Conservation (phyloP, 2,329 filamentous ascomycete genomes). For the Didymella pomorum region DNA sequence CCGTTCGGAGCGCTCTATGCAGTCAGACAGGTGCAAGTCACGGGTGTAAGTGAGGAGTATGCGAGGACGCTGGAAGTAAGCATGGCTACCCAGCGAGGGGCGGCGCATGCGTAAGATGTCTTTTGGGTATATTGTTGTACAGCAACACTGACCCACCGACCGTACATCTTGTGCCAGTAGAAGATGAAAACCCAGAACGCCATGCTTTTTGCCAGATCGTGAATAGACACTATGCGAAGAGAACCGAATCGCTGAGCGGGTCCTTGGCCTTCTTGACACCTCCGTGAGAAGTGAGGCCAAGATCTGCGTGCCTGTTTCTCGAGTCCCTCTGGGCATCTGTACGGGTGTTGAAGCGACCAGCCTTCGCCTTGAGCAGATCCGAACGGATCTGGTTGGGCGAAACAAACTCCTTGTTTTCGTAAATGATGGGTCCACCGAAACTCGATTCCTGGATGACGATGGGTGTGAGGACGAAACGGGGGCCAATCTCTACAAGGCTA, state of each 20-base stretch:
- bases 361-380: conserved; percentile 79
- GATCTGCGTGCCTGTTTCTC: conserved; percentile 74
- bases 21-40: conserved; percentile 48
- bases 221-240: conserved; percentile 70
- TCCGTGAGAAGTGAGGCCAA: conserved; percentile 76
- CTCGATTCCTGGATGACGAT: conserved; percentile 95
- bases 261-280: conserved; percentile 69
- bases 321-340: conserved; percentile 77
- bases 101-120: conserved; percentile 27
- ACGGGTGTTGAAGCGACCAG: conserved; percentile 77
- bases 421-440: conserved; percentile 95
- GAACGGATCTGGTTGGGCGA: conserved; percentile 92
- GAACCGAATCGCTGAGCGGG: conserved; percentile 76
- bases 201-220: conserved; percentile 26
- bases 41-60: conserved; percentile 52
- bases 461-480: conserved; percentile 89
- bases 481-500: conserved; percentile 89
- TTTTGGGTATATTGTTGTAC: conserved; percentile 36
- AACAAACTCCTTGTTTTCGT: conserved; percentile 97
- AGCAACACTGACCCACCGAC: conserved; percentile 12
- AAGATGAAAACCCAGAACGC: conserved; percentile 29
- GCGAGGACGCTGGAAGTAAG: conserved; percentile 43
- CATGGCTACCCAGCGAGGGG: conserved; percentile 39
- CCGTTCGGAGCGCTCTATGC: conserved; percentile 51
- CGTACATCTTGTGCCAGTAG: conserved; percentile 19